Base-by-base conservation (phyloP, 169 alveolate species). In the Plasmodium knowlesi region DNA sequence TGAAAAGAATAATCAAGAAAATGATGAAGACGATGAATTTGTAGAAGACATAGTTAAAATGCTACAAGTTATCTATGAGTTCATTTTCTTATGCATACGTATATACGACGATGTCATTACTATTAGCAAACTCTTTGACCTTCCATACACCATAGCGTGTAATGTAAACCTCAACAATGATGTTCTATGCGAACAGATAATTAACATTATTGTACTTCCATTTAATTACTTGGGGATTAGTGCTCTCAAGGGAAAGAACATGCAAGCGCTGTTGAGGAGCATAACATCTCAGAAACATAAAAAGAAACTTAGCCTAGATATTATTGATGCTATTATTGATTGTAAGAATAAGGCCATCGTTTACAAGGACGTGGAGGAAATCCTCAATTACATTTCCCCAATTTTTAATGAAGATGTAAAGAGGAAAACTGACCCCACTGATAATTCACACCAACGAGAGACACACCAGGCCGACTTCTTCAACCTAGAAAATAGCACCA, bases 1-100 rank as follows among this genome's bases (percentile, higher is more conserved):
- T 53, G 46, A 53, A 8, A 37, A 41, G 3, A 86, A 86, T 3
- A 74, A 34, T n/a, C 53, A 81, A 1, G 10, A 3, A 22, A 19
- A 28, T 16, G n/a, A 25, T 10, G 67, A 32, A 53, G 54, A 79
- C 67, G 83, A 79, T 0, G 85, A 72, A 67, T 57, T 0, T 14
- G 78, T 88, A 9, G 73, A 88, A 16, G 79, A 57, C 82, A 28
- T 88, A 30, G 89, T 88, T 39, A 88, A 88, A 50, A 88, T 88
- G 89, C 50, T 88, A 6, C 94, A 88, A 79, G 94, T 88, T 61
- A 34, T 88, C 0, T 88, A 88, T 37, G 94, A 88, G 50, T 88
- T 88, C 46, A 88, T 88, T 37, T 88, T 88, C 34, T 50, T 88
- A 28, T 88, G 94, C 53, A 88, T 88, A 78, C 89, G 89, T 12